Conservation (phyloP, 768 basidiomycete genomes). For the Thelephora ganbajun region DNA sequence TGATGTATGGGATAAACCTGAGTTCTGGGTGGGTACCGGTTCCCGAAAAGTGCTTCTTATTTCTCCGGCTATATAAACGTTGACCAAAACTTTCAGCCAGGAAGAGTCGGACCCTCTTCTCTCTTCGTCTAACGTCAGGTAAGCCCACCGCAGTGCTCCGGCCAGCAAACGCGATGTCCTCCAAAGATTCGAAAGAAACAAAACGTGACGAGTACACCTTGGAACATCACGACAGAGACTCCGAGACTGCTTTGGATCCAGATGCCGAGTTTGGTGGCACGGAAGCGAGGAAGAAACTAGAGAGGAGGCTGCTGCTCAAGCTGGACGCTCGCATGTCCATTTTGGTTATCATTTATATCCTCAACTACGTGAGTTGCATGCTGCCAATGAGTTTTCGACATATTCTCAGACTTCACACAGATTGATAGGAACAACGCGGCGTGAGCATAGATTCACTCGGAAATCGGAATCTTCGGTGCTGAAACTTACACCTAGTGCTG, state of each 20-base stretch:
- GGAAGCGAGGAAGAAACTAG: conserved; percentile 24
- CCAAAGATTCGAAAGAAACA: no score
- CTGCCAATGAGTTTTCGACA: background rate
- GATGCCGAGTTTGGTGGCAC: conserved; percentile 23
- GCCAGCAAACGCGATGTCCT: background rate
- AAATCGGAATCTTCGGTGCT: background rate
- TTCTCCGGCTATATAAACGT: no score
- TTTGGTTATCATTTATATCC: conserved; percentile 30
- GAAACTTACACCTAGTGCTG: conserved; percentile 31
- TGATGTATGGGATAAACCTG: no score
- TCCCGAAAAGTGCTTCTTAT: no score
- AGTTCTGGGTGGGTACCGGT: no score
- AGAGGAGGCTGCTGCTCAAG: conserved; percentile 29
- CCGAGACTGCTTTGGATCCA: conserved; percentile 6
- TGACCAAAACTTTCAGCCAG: no score
- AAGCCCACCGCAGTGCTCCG: background rate
- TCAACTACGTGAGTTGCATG: conserved; percentile 27
- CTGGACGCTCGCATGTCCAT: conserved; percentile 29
- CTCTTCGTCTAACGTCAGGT: no score
- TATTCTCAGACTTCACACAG: conserved; percentile 16
- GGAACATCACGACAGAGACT: background rate
- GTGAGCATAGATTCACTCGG: conserved; percentile 21
- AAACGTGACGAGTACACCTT: no score
- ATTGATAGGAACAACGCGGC: conserved; percentile 62
- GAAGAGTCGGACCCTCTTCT: no score